Evolutionary conservation across 2,329 filamentous ascomycete species (phyloP).

Genomic region (Cytospora chrysosperma): DNA sequence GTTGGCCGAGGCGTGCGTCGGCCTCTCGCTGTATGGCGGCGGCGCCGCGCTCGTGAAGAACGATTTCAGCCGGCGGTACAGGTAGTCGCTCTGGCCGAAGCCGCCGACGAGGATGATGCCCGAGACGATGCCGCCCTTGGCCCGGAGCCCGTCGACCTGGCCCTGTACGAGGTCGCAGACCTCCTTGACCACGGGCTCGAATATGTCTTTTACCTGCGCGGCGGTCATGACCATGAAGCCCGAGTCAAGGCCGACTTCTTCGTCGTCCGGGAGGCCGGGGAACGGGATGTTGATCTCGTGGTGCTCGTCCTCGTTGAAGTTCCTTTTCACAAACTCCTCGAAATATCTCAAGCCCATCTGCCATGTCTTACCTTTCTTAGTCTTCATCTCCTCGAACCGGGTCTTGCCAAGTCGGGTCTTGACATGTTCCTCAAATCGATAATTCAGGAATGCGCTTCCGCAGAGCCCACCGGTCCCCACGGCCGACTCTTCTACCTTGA

Average conservation of each 20-base stretch:
- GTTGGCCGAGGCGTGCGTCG: conserved; percentile 59
- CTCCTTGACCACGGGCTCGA: conserved; percentile 71
- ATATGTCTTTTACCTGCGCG: conserved; percentile 69
- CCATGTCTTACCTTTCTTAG: conserved; percentile 77
- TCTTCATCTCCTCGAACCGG: conserved; percentile 71
- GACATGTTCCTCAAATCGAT: conserved; percentile 77
- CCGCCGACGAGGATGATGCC: conserved; percentile 82
- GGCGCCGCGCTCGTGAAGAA: conserved; percentile 63
- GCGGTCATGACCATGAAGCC: conserved; percentile 74
- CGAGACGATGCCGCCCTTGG: conserved; percentile 61
- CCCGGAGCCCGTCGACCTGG: conserved; percentile 62
- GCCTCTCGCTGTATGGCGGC: conserved; percentile 65
- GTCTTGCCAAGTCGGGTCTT: conserved; percentile 63
- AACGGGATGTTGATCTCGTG: conserved; percentile 79
- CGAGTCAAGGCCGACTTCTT: conserved; percentile 70
- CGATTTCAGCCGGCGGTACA: conserved; percentile 68
- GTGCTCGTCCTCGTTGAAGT: conserved; percentile 77
- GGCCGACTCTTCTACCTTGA: conserved; percentile 75
- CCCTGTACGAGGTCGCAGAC: conserved; percentile 67
- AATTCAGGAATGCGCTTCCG: conserved; percentile 77
- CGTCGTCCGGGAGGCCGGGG: conserved; percentile 73
- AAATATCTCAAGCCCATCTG: conserved; percentile 77
- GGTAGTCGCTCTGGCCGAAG: conserved; percentile 76
- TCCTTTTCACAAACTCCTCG: conserved; percentile 81
- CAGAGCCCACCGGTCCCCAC: conserved; percentile 77